Percentiles rank a stretch among this genome's conserved stretches.
phyloP scores from a whole-genome alignment of 345 rosid species.

The Anastatica hierochuntica region DNA sequence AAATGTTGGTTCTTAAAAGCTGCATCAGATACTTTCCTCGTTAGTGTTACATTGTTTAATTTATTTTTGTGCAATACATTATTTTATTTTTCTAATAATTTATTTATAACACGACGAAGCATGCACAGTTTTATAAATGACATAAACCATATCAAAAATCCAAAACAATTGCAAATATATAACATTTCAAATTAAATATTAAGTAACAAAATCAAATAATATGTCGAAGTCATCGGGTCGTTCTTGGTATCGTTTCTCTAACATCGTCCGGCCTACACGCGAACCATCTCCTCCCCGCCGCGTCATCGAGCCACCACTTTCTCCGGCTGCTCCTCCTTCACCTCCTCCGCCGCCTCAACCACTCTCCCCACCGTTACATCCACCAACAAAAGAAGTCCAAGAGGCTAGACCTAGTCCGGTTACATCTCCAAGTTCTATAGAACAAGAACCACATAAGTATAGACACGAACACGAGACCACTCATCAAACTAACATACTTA shows the following conservation, averaged over 20 bases:
- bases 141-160: neutral
- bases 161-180: neutral
- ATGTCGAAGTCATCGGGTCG: slow-evolving; percentile 24
- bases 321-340: slow-evolving; percentile 3
- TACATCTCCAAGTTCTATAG: neutral
- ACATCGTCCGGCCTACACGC: slow-evolving; percentile 9
- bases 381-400: slow-evolving; percentile 2
- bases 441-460: slow-evolving; percentile 10
- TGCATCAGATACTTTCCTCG: slow-evolving; percentile 15
- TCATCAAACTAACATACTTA: slow-evolving; percentile 40
- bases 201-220: neutral
- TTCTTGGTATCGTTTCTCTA: slow-evolving; percentile 21
- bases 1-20: neutral
- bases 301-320: neutral
- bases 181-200: too few species aligned
- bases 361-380: too few species aligned
- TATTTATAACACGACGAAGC: neutral
- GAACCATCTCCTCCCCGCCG: slow-evolving; percentile 9
- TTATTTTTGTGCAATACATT: too few species aligned
- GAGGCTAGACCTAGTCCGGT: slow-evolving; percentile 3
- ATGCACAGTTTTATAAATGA: neutral
- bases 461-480: slow-evolving; percentile 13
- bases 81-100: neutral
- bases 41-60: neutral
- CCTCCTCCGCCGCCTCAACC: too few species aligned